Percentiles rank a stretch among this genome's conserved stretches.
Conservation (phyloP, 1,139 yeast genomes). For the Hyphopichia buzzinii region DNA sequence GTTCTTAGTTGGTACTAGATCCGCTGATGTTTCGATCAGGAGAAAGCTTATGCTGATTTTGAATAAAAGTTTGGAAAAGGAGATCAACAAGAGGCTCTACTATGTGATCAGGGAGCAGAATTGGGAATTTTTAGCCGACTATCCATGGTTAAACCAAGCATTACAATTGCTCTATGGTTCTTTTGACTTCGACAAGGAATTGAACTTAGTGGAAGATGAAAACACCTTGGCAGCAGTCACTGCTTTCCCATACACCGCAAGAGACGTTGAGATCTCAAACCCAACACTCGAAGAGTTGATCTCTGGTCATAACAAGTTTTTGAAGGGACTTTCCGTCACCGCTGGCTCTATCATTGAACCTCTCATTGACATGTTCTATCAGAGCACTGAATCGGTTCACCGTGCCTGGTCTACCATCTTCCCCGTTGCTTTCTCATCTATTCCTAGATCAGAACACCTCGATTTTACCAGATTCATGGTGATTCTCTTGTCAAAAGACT, state of each 20-base stretch:
- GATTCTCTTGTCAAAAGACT: slow-evolving; percentile 80
- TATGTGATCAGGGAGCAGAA: slow-evolving; percentile 90
- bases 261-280: slow-evolving; percentile 22
- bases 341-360: slow-evolving; percentile 69
- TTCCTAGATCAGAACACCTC: slow-evolving; percentile 76
- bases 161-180: slow-evolving; percentile 82
- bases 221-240: slow-evolving; percentile 56
- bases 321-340: slow-evolving; percentile 44
- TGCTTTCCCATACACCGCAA: slow-evolving; percentile 37
- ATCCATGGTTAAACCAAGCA: slow-evolving; percentile 95
- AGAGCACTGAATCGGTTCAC: slow-evolving; percentile 76
- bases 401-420: slow-evolving; percentile 83
- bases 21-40: slow-evolving; percentile 74
- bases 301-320: slow-evolving; percentile 49
- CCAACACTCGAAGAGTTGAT: slow-evolving; percentile 37
- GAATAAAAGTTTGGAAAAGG: slow-evolving; percentile 76
- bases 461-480: slow-evolving; percentile 82
- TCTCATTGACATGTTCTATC: slow-evolving; percentile 76
- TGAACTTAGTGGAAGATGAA: slow-evolving; percentile 48
- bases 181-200: slow-evolving; percentile 50
- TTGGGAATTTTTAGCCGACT: slow-evolving; percentile 94
- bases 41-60: slow-evolving; percentile 77
- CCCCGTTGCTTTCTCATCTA: slow-evolving; percentile 72
- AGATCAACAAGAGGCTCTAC: slow-evolving; percentile 73
- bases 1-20: slow-evolving; percentile 87